Conservation (phyloP, 192 early-diverging fungal species). For the Rhizophagus prolifer region DNA sequence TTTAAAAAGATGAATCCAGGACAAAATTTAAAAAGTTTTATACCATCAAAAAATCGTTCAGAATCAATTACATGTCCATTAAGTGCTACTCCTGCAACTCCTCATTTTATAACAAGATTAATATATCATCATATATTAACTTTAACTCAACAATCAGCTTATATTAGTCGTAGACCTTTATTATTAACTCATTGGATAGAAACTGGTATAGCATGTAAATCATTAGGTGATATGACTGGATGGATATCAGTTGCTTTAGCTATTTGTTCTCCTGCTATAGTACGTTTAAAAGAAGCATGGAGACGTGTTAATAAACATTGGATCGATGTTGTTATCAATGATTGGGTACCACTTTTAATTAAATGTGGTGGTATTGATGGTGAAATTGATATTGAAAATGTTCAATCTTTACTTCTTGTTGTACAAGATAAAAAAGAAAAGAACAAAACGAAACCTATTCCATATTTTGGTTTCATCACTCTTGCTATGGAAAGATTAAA, state of each 20-base stretch:
- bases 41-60: constrained; percentile 38
- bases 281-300: constrained; percentile 71
- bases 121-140: constrained; percentile 67
- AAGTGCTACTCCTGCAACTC: constrained; percentile 47
- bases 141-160: constrained; percentile 48
- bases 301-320: constrained; percentile 52
- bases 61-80: constrained; percentile 33
- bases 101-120: constrained; percentile 72
- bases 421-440: constrained; percentile 21
- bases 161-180: constrained; percentile 47
- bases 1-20: constrained; percentile 4
- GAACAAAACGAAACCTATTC: constrained; percentile 39
- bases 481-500: constrained; percentile 50
- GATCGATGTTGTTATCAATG: constrained; percentile 47
- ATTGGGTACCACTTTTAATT: constrained; percentile 57
- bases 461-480: constrained; percentile 65
- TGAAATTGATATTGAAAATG: constrained; percentile 47
- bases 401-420: constrained; percentile 29
- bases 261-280: constrained; percentile 63
- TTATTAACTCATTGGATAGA: constrained; percentile 71
- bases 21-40: constrained; percentile 34
- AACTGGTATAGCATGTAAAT: constrained; percentile 53
- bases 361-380: constrained; percentile 43
- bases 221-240: constrained; percentile 61
- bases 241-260: constrained; percentile 70